phyloP scores from a whole-genome alignment of 2,329 filamentous ascomycete genomes.

The Talaromyces verruculosus region DNA sequence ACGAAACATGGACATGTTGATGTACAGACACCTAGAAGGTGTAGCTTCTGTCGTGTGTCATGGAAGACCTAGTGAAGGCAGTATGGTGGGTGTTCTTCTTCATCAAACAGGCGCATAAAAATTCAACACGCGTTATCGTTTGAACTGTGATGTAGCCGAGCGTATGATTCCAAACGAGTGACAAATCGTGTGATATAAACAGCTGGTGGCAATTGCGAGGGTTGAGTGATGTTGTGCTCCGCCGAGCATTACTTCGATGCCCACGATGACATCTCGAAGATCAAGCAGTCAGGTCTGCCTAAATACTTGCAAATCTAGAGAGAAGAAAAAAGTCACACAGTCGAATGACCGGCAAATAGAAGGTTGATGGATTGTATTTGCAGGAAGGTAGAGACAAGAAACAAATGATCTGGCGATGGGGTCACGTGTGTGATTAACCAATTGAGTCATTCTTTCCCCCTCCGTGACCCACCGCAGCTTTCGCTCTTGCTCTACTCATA shows the following conservation, averaged over 20 bases:
- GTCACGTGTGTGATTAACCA: slow-evolving; percentile 12
- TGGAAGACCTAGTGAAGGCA: not conserved
- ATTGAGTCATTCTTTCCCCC: slow-evolving; percentile 2
- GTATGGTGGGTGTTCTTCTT: not conserved
- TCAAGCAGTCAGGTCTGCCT: not conserved
- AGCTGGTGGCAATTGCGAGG: slow-evolving; percentile 6
- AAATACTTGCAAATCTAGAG: not conserved
- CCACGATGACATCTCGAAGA: slow-evolving; percentile 1
- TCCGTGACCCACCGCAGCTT: slow-evolving; percentile 4
- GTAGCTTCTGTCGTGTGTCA: slow-evolving; percentile 9
- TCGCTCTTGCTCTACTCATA: not conserved
- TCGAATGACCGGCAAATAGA: not conserved
- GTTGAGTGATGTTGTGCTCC: not conserved
- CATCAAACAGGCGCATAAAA: not conserved
- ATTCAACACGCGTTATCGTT: not conserved
- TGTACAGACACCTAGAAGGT: slow-evolving; percentile 7
- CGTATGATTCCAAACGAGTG: not conserved
- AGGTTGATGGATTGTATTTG: not conserved
- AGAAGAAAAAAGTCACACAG: not conserved
- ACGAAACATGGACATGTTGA: slow-evolving; percentile 43
- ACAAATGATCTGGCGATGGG: slow-evolving; percentile 7
- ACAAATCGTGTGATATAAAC: not conserved
- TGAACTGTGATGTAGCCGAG: not conserved
- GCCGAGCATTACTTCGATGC: slow-evolving; percentile 12
- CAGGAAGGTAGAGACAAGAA: not conserved